Conservation (phyloP, 192 early-diverging fungal species). For the Backusella westeae region DNA sequence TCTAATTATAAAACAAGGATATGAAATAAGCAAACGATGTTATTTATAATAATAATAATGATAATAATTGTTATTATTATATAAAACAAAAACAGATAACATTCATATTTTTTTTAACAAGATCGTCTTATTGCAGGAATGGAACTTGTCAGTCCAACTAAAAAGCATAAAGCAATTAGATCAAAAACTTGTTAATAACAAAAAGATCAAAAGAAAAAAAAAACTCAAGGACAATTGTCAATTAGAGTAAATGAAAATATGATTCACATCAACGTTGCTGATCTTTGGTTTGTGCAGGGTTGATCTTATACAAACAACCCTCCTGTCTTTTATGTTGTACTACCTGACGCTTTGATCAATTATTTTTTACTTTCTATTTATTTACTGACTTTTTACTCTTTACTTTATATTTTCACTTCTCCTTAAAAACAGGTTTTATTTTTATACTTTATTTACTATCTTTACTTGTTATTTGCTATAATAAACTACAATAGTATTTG, state of each 20-base stretch:
- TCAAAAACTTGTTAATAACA: not conserved
- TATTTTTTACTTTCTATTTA: constrained; percentile 1
- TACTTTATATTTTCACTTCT: not conserved
- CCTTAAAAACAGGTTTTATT: constrained; percentile 6
- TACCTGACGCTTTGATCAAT: constrained; percentile 3
- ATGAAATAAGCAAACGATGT: not conserved
- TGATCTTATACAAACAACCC: constrained; percentile 1
- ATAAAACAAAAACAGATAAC: not conserved
- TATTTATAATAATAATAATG: not conserved
- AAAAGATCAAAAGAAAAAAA: not conserved
- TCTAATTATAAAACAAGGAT: not conserved
- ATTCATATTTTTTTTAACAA: not conserved
- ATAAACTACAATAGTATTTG: not conserved
- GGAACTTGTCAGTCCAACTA: not conserved
- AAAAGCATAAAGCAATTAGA: not conserved
- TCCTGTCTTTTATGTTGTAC: not conserved
- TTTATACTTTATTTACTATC: not conserved
- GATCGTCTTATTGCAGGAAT: constrained; percentile 5
- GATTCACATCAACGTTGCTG: not conserved
- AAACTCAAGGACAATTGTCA: constrained; percentile 12
- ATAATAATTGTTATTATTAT: not conserved
- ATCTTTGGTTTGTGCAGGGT: not conserved
- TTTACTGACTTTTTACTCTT: not conserved
- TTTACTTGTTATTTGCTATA: not conserved
- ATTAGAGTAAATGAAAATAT: constrained; percentile 18